Evolutionary conservation across 108 stramenopile genomes (phyloP).

Genomic region (Cylindrotheca closterium): DNA sequence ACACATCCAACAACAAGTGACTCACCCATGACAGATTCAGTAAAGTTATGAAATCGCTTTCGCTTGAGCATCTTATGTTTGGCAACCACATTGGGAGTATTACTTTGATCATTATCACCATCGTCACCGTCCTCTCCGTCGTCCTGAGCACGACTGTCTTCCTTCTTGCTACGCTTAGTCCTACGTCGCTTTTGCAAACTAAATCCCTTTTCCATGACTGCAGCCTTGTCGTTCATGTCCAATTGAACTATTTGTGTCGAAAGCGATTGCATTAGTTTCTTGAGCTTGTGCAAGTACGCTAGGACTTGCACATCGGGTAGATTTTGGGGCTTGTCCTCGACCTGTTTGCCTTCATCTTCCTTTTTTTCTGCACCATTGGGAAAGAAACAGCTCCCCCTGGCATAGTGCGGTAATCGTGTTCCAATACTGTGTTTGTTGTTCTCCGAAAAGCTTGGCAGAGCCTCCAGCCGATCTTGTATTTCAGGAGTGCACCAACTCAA

Average conservation of each 20-base stretch:
- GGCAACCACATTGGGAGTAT: slow-evolving; percentile 1
- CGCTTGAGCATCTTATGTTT: slow-evolving; percentile 41
- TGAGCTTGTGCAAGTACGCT: slow-evolving; percentile 48
- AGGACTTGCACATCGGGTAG: slow-evolving; percentile 34
- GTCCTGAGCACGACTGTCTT: neutral
- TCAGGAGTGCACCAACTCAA: slow-evolving; percentile 21
- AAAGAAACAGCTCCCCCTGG: too few species aligned
- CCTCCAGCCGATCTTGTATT: slow-evolving; percentile 8
- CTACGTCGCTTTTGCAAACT: slow-evolving; percentile 37
- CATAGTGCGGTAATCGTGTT: too few species aligned
- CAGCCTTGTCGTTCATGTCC: slow-evolving; percentile 42
- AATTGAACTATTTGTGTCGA: slow-evolving; percentile 59
- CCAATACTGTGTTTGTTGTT: slow-evolving; percentile 21
- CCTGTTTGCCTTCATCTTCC: too few species aligned
- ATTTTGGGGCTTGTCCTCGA: neutral
- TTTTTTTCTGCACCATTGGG: too few species aligned
- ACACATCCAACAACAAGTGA: neutral
- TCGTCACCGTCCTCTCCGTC: neutral
- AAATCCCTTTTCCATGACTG: slow-evolving; percentile 53
- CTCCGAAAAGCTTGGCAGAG: slow-evolving; percentile 20
- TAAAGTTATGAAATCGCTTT: slow-evolving; percentile 80
- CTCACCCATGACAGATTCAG: slow-evolving; percentile 38
- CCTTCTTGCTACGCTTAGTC: slow-evolving; percentile 8
- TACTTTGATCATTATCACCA: slow-evolving; percentile 9
- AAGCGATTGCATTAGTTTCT: slow-evolving; percentile 66